These are phyloP conservation scores for Opeltia flavorubescens DNA, from an alignment of 495 filamentous ascomycete species.

Conservation along the genomic window DNA sequence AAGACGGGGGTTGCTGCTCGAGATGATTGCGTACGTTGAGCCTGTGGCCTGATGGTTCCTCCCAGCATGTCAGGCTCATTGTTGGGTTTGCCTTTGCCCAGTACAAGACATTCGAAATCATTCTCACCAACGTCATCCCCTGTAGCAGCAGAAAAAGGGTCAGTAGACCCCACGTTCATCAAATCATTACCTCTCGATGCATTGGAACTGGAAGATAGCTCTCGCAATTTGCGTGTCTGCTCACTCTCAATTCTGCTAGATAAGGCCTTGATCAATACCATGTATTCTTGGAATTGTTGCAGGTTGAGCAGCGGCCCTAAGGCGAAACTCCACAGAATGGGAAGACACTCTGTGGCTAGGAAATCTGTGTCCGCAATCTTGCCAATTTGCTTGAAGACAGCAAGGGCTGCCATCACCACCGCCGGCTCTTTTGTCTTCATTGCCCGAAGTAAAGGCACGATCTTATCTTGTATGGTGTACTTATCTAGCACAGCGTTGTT, in stretches of 20 bases:
- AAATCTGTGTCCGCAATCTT: slow-evolving; percentile 79
- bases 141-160: slow-evolving; percentile 18
- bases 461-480: slow-evolving; percentile 93
- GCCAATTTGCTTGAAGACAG: slow-evolving; percentile 71
- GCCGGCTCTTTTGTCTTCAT: slow-evolving; percentile 98
- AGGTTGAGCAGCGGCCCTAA: slow-evolving; percentile 80
- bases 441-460: slow-evolving; percentile 73
- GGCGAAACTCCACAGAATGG: slow-evolving; percentile 81
- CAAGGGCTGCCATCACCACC: slow-evolving; percentile 88
- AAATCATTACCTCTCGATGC: slow-evolving; percentile 24
- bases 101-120: slow-evolving; percentile 78
- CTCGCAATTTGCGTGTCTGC: slow-evolving; percentile 72
- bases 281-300: slow-evolving; percentile 75
- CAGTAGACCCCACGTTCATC: slow-evolving; percentile 24
- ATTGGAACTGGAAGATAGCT: slow-evolving; percentile 42
- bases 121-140: slow-evolving; percentile 38
- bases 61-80: slow-evolving; percentile 25
- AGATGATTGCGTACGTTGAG: slow-evolving; percentile 13
- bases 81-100: slow-evolving; percentile 35
- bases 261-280: slow-evolving; percentile 70
- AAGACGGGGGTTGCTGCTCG: slow-evolving; percentile 26
- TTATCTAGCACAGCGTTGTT: slow-evolving; percentile 79
- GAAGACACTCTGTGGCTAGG: slow-evolving; percentile 79
- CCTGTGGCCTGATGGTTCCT: slow-evolving; percentile 22
- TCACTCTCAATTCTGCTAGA: slow-evolving; percentile 73